Evolutionary conservation across 768 basidiomycete species (phyloP).

Genomic region (Lactarius psammicola): DNA sequence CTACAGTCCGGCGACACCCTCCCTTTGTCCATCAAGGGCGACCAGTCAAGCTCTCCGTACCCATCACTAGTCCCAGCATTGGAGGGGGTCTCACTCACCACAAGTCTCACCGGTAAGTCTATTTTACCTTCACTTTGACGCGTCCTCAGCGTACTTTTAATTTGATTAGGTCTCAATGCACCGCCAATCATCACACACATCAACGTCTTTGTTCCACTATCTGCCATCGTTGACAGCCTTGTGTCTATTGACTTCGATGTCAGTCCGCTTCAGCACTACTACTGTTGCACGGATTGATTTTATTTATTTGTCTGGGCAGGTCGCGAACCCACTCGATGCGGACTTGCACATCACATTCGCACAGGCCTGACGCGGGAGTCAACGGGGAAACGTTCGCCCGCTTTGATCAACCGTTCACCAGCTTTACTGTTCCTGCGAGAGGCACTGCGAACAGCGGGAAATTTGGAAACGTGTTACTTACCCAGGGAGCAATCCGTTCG

Average conservation of each 20-base stretch:
- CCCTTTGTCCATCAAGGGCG: slow-evolving; percentile 58
- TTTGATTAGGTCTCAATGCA: slow-evolving; percentile 43
- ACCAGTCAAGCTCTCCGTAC: slow-evolving; percentile 59
- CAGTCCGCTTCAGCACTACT: slow-evolving; percentile 28
- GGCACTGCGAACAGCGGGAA: slow-evolving; percentile 60
- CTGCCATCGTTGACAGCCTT: slow-evolving; percentile 48
- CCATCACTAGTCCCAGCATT: slow-evolving; percentile 56
- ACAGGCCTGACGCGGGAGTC: slow-evolving; percentile 54
- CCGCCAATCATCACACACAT: slow-evolving; percentile 58
- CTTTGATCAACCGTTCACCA: slow-evolving; percentile 54
- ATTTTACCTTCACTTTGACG: background rate
- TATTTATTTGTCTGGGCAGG: slow-evolving; percentile 31
- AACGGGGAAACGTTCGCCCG: slow-evolving; percentile 55
- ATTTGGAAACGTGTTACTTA: slow-evolving; percentile 56
- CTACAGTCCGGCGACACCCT: slow-evolving; percentile 51
- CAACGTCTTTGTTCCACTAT: slow-evolving; percentile 51
- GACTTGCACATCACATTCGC: slow-evolving; percentile 56
- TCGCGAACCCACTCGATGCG: slow-evolving; percentile 56
- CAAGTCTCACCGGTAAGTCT: slow-evolving; percentile 47
- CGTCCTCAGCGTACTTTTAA: background rate
- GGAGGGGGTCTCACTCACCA: slow-evolving; percentile 49
- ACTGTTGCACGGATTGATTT: background rate
- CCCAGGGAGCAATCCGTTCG: slow-evolving; percentile 55
- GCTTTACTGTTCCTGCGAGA: slow-evolving; percentile 56
- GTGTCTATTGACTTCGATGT: slow-evolving; percentile 60